These are phyloP conservation scores for Sugiyamaella mastotermitis DNA, from an alignment of 805 yeast species.

Conservation along the genomic window DNA sequence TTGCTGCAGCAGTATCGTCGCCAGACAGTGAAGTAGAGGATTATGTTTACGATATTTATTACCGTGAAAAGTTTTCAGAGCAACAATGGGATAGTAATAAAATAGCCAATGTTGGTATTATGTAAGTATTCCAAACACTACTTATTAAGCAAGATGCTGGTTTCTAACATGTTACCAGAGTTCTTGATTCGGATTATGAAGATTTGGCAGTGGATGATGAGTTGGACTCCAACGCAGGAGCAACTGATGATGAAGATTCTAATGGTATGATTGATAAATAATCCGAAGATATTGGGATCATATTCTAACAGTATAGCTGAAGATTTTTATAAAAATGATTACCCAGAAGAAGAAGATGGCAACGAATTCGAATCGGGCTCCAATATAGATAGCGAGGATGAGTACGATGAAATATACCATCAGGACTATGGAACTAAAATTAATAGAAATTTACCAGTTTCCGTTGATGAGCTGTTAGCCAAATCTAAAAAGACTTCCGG, in stretches of 20 bases:
- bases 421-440: slow-evolving; percentile 25
- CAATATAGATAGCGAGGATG: slow-evolving; percentile 25
- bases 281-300: too few relatives aligned
- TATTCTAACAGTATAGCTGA: slow-evolving; percentile 64
- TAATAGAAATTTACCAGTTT: slow-evolving; percentile 1
- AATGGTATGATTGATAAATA: slow-evolving; percentile 23
- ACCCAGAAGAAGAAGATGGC: slow-evolving; percentile 85
- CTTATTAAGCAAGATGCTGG: neutral
- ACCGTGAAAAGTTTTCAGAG: slow-evolving; percentile 49
- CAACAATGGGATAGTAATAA: slow-evolving; percentile 33
- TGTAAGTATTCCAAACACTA: slow-evolving; percentile 24
- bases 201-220: slow-evolving; percentile 35
- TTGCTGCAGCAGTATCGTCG: too few relatives aligned
- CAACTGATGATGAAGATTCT: slow-evolving; percentile 35
- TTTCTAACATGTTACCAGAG: slow-evolving; percentile 9
- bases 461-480: slow-evolving; percentile 4
- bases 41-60: slow-evolving; percentile 88
- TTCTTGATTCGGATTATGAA: slow-evolving; percentile 24
- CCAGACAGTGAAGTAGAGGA: slow-evolving; percentile 45
- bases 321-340: slow-evolving; percentile 84
- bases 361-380: slow-evolving; percentile 28
- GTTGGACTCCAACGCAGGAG: slow-evolving; percentile 25
- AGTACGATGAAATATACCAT: slow-evolving; percentile 32
- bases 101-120: slow-evolving; percentile 23
- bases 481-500: slow-evolving; percentile 1